Percentiles rank a stretch among this genome's conserved stretches.
Conservation (phyloP, 352 stramenopile species). For the Globisporangium viniferum region DNA sequence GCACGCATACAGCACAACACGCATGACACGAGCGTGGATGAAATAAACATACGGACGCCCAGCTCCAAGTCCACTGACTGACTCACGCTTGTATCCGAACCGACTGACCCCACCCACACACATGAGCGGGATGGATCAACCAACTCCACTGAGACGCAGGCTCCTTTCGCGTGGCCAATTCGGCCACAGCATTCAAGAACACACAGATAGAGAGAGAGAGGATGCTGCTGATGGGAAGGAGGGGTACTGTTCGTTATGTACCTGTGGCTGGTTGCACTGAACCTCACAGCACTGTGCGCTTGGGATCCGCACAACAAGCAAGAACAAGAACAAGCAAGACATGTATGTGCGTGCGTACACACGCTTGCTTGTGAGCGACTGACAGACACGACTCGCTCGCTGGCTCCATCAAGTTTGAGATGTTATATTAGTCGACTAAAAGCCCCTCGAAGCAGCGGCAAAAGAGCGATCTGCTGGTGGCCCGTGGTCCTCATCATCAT, state of each 20-base stretch:
- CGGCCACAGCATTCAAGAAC: neutral
- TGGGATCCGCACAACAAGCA: neutral
- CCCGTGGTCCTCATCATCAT: neutral
- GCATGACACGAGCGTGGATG: too few species aligned
- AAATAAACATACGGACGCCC: too few species aligned
- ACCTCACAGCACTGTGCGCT: neutral
- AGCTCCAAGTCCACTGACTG: neutral
- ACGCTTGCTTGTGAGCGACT: too few species aligned
- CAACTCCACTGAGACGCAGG: neutral
- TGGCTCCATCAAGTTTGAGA: neutral
- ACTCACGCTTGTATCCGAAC: neutral
- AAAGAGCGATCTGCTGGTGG: too few species aligned
- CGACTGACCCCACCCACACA: too few species aligned
- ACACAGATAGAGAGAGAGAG: neutral
- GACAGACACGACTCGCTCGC: neutral
- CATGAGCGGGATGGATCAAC: neutral
- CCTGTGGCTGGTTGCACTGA: neutral
- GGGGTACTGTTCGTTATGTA: neutral
- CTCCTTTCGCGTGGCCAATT: neutral
- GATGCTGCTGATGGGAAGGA: neutral
- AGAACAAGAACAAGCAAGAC: neutral
- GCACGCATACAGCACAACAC: neutral
- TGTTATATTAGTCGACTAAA: neutral
- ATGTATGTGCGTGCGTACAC: neutral
- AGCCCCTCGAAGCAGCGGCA: neutral